Evolutionary conservation across 1,284 basidiomycete species (phyloP).

Genomic region (Ustilago nuda): DNA sequence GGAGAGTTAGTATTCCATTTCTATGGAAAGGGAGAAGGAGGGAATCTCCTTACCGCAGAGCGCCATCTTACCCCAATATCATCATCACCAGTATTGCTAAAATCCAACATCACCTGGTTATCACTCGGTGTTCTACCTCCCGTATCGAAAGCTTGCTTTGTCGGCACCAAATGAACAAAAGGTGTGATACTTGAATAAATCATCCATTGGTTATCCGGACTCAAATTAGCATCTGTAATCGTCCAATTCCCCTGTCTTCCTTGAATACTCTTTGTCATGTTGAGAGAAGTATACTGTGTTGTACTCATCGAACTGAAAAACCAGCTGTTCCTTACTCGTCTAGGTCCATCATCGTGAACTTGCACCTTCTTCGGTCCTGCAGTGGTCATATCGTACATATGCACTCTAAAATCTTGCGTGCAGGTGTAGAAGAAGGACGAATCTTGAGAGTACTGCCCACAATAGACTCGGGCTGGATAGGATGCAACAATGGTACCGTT

Average conservation of each 20-base stretch:
- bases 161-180: constrained; percentile 87
- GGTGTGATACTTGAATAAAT: constrained; percentile 76
- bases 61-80: constrained; percentile 60
- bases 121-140: constrained; percentile 43
- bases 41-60: constrained; percentile 54
- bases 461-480: constrained; percentile 86
- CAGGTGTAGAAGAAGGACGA: constrained; percentile 71
- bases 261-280: constrained; percentile 64
- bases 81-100: constrained; percentile 70
- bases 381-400: constrained; percentile 51
- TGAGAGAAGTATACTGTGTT: constrained; percentile 71
- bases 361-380: constrained; percentile 36
- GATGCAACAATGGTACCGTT: constrained; percentile 86
- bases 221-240: constrained; percentile 83
- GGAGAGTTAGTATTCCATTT: not conserved
- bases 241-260: constrained; percentile 64
- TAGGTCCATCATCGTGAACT: constrained; percentile 44
- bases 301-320: constrained; percentile 51
- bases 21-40: not conserved
- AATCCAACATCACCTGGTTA: constrained; percentile 67
- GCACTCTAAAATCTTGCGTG: constrained; percentile 79
- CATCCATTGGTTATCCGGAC: constrained; percentile 91
- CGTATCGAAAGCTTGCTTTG: constrained; percentile 70
- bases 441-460: constrained; percentile 83
- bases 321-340: constrained; percentile 34